Evolutionary conservation across 176 grass and related monocot species (phyloP), one percentile per base, ranked within the genome.

Genomic region (Dendrocalamus sinicus): DNA sequence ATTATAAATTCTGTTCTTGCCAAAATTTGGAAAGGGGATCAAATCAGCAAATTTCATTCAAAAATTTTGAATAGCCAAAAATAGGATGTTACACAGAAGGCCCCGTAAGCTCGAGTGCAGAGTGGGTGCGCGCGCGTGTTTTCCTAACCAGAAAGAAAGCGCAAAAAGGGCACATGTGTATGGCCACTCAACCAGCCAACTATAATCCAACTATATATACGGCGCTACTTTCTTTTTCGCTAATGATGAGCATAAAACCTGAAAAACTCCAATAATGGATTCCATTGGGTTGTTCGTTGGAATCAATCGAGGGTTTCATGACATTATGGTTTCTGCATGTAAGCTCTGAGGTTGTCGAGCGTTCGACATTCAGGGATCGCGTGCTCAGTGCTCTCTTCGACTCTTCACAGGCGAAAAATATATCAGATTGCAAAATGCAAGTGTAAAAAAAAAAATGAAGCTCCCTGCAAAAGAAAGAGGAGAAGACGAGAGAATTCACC

Each of bases 131-230:
- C 55, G 61, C 44, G 61, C 61, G 60, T 14, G 77, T 65, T 65
- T 45, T 3, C 60, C 60, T 46, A 80, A 30, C 44, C 37, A 37
- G 37, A 37, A 37, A 37, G 37, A 37, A 37, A 37, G 37, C 37
- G 37, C 37, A 37, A 37, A 37, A 66, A 50, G 61, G 15, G 77
- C 24, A 19, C 52, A 19, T 2, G 16, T 67, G 15, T 13, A 80
- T 79, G 62, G 62, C 52, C 52, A 54, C 16, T 19, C 52, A 54
- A 19, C 16, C 17, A 50, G 62, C 78, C 45, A 67, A 52, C 78
- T 5, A 52, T 39, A 67, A 69, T 81, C 64, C 78, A 81, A 81
- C 78, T 69, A 15, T 13, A 69, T 40, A 81, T 24, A 68, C 63
- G 78, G 78, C 78, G 63, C 17, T 46, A 22, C 78, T 81, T 48